phyloP scores from a whole-genome alignment of 352 stramenopile species.

The Pythium vanterpoolii region DNA sequence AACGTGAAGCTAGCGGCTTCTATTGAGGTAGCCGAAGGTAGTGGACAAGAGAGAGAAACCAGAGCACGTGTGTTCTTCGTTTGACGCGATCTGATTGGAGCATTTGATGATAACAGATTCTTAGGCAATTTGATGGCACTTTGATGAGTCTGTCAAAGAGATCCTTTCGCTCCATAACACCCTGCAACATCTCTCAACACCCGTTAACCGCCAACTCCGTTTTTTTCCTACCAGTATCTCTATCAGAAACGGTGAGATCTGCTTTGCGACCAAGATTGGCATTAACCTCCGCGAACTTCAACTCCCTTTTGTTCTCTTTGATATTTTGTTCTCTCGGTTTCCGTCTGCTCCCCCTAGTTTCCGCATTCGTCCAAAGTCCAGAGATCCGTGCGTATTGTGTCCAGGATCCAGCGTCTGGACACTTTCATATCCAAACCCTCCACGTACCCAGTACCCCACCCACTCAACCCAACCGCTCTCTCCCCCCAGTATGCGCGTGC shows the following conservation, averaged over 20 bases:
- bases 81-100: constrained; percentile 27
- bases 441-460: constrained; percentile 2
- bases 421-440: constrained; percentile 22
- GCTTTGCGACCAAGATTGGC: not conserved
- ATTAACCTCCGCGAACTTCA: constrained; percentile 25
- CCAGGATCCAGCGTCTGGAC: not conserved
- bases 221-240: constrained; percentile 15
- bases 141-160: constrained; percentile 6
- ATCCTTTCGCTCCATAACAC: constrained; percentile 6
- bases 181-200: constrained; percentile 19
- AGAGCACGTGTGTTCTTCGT: constrained; percentile 1
- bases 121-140: constrained; percentile 4
- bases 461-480: not conserved
- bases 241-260: not conserved
- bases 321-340: constrained; percentile 18
- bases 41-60: not conserved
- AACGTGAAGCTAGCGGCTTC: constrained; percentile 1
- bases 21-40: not conserved
- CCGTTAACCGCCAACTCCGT: constrained; percentile 20
- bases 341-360: not conserved
- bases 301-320: constrained; percentile 11
- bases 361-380: too few species aligned
- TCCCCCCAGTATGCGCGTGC: constrained; percentile 15
- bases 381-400: not conserved
- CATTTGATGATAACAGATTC: not conserved